These are phyloP conservation scores for Aspergillus felis DNA, from an alignment of 2,329 filamentous ascomycete species.

Conservation along the genomic window DNA sequence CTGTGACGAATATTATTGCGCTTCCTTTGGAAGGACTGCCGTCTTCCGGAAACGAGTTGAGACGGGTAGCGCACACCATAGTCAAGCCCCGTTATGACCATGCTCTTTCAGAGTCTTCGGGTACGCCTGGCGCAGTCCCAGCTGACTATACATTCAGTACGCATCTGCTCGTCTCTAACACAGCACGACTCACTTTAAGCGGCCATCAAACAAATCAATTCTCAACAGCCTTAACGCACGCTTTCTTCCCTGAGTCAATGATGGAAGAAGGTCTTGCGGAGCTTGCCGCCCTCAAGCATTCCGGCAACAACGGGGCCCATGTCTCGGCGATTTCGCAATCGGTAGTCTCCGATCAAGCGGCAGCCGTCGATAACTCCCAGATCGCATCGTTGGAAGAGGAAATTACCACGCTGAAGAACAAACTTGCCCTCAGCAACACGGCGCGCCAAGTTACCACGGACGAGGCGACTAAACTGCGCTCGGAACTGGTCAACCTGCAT, in stretches of 20 bases:
- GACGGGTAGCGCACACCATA: slow-evolving; percentile 56
- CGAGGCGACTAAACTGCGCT: slow-evolving; percentile 36
- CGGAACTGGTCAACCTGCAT: slow-evolving; percentile 31
- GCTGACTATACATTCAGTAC: slow-evolving; percentile 41
- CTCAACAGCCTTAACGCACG: slow-evolving; percentile 35
- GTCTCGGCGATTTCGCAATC: slow-evolving; percentile 8
- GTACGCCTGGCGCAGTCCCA: slow-evolving; percentile 36
- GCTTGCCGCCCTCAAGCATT: slow-evolving; percentile 26
- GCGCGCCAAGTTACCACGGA: slow-evolving; percentile 33
- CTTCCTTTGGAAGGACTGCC: slow-evolving; percentile 56
- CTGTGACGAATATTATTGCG: slow-evolving; percentile 78
- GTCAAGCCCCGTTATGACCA: slow-evolving; percentile 66
- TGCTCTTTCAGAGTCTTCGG: slow-evolving; percentile 33
- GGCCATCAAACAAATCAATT: slow-evolving; percentile 23
- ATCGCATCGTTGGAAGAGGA: slow-evolving; percentile 37
- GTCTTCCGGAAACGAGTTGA: slow-evolving; percentile 29
- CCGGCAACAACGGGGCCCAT: slow-evolving; percentile 21
- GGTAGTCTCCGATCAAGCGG: slow-evolving; percentile 11
- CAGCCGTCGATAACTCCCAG: slow-evolving; percentile 22
- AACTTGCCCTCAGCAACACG: slow-evolving; percentile 30
- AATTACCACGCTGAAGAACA: slow-evolving; percentile 37
- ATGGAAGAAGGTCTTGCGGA: slow-evolving; percentile 41
- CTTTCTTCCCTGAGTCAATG: slow-evolving; percentile 36
- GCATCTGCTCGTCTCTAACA: slow-evolving; percentile 27
- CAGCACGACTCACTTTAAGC: slow-evolving; percentile 1